Percentiles rank a stretch among this genome's conserved stretches.
Conservation (phyloP, 352 stramenopile genomes). For the Peronospora destructor region DNA sequence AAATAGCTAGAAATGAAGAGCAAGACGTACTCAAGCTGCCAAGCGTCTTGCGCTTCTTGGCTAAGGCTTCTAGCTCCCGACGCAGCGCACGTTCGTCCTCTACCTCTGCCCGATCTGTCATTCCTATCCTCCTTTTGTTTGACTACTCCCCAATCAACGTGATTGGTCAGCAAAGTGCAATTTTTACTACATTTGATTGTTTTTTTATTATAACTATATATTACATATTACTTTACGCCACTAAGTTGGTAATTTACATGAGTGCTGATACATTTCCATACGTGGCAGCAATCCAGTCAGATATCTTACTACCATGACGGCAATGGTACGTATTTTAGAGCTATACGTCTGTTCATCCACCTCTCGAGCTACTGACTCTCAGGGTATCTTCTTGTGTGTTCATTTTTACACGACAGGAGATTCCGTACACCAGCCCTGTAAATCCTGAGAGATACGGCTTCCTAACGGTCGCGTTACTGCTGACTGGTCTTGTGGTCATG, state of each 20-base stretch:
- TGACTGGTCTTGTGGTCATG: constrained; percentile 73
- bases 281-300: no score
- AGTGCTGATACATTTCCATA: no score
- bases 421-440: constrained; percentile 78
- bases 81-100: constrained; percentile 49
- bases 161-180: background rate
- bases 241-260: no score
- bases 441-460: constrained; percentile 61
- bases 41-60: constrained; percentile 48
- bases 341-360: background rate
- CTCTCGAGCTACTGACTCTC: background rate
- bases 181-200: no score
- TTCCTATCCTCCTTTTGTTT: constrained; percentile 7
- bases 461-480: constrained; percentile 47
- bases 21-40: constrained; percentile 25
- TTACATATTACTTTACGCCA: no score
- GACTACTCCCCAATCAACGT: background rate
- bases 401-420: constrained; percentile 41
- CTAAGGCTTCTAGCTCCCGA: constrained; percentile 41
- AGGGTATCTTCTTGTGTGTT: background rate
- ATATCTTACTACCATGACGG: no score
- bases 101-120: constrained; percentile 27
- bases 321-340: no score
- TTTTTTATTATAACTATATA: background rate
- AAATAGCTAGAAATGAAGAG: background rate